phyloP scores from a whole-genome alignment of 192 early-diverging fungal genomes.

The Coemansia sp. region DNA sequence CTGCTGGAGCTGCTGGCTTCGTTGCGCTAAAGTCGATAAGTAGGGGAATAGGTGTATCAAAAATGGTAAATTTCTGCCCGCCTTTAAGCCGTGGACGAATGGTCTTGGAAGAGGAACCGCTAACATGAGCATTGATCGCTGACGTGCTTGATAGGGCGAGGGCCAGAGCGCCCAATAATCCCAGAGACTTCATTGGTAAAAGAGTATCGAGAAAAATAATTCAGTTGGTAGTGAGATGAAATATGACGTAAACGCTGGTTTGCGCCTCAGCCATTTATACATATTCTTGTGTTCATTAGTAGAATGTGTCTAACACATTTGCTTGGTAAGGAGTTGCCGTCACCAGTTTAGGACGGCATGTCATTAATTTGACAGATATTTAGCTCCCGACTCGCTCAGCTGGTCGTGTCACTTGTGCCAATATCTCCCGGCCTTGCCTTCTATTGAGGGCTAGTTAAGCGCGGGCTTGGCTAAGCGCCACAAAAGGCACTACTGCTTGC shows the following conservation, averaged over 20 bases:
- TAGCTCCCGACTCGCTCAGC: background rate
- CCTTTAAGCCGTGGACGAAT: background rate
- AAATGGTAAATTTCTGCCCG: background rate
- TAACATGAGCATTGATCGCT: background rate
- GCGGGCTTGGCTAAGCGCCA: background rate
- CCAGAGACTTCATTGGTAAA: slow-evolving; percentile 6
- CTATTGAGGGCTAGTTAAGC: background rate
- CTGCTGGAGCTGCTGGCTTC: background rate
- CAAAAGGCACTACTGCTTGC: too few species aligned
- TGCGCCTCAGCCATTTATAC: background rate
- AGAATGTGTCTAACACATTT: background rate
- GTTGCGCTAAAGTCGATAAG: background rate
- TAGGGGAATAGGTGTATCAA: background rate
- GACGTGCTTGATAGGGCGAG: background rate
- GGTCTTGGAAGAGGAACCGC: background rate
- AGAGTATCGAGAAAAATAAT: background rate
- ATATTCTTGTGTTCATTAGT: background rate
- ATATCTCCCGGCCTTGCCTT: background rate
- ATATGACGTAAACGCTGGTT: background rate
- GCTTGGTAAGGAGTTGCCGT: background rate
- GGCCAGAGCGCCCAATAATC: slow-evolving; percentile 4
- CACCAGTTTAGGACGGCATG: background rate
- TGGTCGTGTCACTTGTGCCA: background rate
- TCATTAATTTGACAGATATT: background rate
- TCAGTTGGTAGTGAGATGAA: background rate